Conservation (phyloP, 1,284 basidiomycete genomes). For the Stygiomarasmius scandens region DNA sequence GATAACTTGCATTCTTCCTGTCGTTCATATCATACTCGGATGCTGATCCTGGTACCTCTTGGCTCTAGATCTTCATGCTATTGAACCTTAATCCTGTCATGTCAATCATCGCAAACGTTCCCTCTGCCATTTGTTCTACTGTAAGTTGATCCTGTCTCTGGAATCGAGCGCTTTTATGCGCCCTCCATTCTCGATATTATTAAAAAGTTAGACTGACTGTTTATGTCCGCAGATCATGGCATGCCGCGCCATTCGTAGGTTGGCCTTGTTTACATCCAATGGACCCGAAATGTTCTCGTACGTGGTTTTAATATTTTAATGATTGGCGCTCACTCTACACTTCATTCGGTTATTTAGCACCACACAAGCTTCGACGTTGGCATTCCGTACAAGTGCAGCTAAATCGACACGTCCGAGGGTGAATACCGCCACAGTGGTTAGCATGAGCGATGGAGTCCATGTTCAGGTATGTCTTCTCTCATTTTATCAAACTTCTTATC, state of each 20-base stretch:
- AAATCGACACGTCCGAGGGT: slow-evolving; percentile 32
- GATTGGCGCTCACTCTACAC: too few species aligned
- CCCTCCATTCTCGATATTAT: background rate
- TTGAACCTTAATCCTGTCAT: slow-evolving; percentile 72
- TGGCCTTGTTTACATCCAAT: slow-evolving; percentile 57
- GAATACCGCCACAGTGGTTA: slow-evolving; percentile 32
- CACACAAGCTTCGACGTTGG: slow-evolving; percentile 44
- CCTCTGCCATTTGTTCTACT: slow-evolving; percentile 68
- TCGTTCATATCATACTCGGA: background rate
- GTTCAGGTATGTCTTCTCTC: slow-evolving; percentile 39
- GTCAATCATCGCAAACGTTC: slow-evolving; percentile 76
- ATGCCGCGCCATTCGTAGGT: slow-evolving; percentile 65
- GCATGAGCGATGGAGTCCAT: slow-evolving; percentile 44
- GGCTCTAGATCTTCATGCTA: slow-evolving; percentile 64
- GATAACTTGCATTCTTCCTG: background rate
- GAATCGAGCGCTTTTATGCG: background rate
- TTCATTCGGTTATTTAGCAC: slow-evolving; percentile 25
- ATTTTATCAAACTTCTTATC: background rate
- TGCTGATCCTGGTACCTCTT: background rate
- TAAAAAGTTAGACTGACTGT: too few species aligned
- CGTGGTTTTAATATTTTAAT: background rate
- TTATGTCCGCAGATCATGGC: slow-evolving; percentile 83
- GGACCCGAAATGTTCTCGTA: slow-evolving; percentile 60
- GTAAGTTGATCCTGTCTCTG: slow-evolving; percentile 26
- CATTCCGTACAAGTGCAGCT: slow-evolving; percentile 39